Percentiles rank a stretch among this genome's conserved stretches.
phyloP scores from a whole-genome alignment of 345 rosid species.

The Salix brachista region DNA sequence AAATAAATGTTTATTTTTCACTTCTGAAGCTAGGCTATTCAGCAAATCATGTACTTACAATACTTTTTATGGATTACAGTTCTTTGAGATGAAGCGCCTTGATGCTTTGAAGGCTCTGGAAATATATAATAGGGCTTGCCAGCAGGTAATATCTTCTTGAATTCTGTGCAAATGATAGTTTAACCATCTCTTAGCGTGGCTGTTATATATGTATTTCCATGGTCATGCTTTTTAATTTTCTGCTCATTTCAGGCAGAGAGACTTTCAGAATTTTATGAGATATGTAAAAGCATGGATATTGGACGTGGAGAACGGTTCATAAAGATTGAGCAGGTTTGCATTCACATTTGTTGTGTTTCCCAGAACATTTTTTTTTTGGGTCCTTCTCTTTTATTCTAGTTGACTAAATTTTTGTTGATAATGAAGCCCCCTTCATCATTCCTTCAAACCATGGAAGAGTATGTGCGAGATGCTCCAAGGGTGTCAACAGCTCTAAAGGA shows the following conservation, averaged over 20 bases:
- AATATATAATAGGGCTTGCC: slow-evolving; percentile 76
- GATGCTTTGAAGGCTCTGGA: slow-evolving; percentile 86
- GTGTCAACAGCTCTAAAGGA: slow-evolving; percentile 53
- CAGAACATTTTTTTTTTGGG: neutral
- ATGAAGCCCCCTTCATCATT: slow-evolving; percentile 85
- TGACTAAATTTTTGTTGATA: slow-evolving; percentile 1
- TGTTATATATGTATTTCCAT: slow-evolving; percentile 1
- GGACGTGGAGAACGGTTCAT: slow-evolving; percentile 79
- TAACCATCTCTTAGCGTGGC: neutral
- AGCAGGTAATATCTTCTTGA: slow-evolving; percentile 57
- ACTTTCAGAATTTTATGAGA: slow-evolving; percentile 90
- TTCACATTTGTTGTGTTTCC: slow-evolving; percentile 15
- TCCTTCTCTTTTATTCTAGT: neutral
- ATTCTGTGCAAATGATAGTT: slow-evolving; percentile 7
- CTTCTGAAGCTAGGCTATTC: slow-evolving; percentile 15
- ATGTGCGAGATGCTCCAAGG: slow-evolving; percentile 80
- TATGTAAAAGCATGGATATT: slow-evolving; percentile 76
- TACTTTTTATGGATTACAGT: slow-evolving; percentile 44
- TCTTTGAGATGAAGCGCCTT: slow-evolving; percentile 88
- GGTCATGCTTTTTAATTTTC: neutral
- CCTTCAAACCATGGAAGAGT: slow-evolving; percentile 98
- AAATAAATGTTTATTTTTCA: slow-evolving; percentile 2
- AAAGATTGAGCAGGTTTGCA: slow-evolving; percentile 87
- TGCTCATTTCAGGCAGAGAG: slow-evolving; percentile 66
- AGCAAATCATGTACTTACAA: slow-evolving; percentile 12